Evolutionary conservation across 768 basidiomycete species (phyloP).

Genomic region (Rhodotorula taiwanensis): DNA sequence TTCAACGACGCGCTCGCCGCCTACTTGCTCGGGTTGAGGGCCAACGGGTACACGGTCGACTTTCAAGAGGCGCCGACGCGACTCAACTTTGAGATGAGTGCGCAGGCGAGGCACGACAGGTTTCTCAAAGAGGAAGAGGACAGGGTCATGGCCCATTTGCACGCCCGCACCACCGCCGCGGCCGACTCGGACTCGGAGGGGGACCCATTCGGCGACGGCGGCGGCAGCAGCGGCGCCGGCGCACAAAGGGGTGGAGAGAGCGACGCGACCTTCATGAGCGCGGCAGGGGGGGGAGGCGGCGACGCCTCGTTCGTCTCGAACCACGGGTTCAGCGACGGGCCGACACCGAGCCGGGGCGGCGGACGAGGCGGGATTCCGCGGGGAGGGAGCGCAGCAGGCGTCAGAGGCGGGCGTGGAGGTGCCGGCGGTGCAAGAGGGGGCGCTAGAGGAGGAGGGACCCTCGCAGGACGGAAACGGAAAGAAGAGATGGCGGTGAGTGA

Average conservation of each 20-base stretch:
- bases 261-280: constrained; percentile 23
- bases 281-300: too few relatives aligned
- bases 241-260: neutral
- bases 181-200: neutral
- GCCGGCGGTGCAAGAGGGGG: neutral
- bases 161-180: neutral
- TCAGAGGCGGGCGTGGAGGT: neutral
- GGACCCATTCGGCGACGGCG: neutral
- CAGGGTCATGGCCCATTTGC: neutral
- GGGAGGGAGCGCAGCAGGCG: constrained; percentile 2
- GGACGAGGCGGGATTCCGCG: neutral
- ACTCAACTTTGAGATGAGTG: constrained; percentile 29
- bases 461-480: constrained; percentile 9
- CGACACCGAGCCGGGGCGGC: neutral
- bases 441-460: too few relatives aligned
- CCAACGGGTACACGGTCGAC: constrained; percentile 37
- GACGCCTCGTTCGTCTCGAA: neutral
- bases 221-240: neutral
- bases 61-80: constrained; percentile 35
- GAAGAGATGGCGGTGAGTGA: constrained; percentile 27
- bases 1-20: constrained; percentile 38
- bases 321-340: neutral
- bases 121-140: neutral
- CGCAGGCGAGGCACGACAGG: neutral
- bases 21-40: constrained; percentile 31